These are phyloP conservation scores for Heterobasidion parviporum DNA, from an alignment of 1,284 basidiomycete genomes.

Conservation along the genomic window DNA sequence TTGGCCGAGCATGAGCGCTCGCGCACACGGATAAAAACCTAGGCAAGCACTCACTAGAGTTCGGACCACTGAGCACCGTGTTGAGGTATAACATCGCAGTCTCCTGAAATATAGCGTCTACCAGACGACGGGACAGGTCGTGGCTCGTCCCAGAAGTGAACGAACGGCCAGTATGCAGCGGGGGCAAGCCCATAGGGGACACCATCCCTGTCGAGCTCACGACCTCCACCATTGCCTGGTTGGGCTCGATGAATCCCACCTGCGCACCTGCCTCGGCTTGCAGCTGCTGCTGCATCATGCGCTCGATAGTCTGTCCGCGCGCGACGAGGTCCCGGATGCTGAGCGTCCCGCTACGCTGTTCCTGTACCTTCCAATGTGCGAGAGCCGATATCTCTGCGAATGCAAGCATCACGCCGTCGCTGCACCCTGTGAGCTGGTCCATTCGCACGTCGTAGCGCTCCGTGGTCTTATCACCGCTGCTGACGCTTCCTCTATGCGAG, in stretches of 20 bases:
- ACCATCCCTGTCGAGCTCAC: not conserved
- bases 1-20: constrained; percentile 11
- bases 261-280: constrained; percentile 4
- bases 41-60: constrained; percentile 42
- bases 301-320: constrained; percentile 59
- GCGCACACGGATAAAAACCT: not conserved
- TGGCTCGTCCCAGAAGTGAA: constrained; percentile 16
- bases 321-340: constrained; percentile 65
- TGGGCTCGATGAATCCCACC: constrained; percentile 3
- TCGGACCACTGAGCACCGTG: constrained; percentile 59
- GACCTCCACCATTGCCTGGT: not conserved
- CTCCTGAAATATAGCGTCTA: constrained; percentile 60
- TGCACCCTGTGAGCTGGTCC: constrained; percentile 64
- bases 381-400: constrained; percentile 67
- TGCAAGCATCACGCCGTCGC: constrained; percentile 65
- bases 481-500: constrained; percentile 6
- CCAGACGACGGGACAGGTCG: constrained; percentile 33
- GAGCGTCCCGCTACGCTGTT: constrained; percentile 50
- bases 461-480: constrained; percentile 13
- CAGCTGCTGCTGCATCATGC: constrained; percentile 35
- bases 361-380: constrained; percentile 67
- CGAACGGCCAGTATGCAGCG: constrained; percentile 8
- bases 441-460: constrained; percentile 38
- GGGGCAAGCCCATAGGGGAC: not conserved
- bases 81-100: constrained; percentile 62